Evolutionary conservation across 164 flowering plant species (phyloP), one percentile per base, ranked within the genome.

Genomic region (Aristolochia californica): DNA sequence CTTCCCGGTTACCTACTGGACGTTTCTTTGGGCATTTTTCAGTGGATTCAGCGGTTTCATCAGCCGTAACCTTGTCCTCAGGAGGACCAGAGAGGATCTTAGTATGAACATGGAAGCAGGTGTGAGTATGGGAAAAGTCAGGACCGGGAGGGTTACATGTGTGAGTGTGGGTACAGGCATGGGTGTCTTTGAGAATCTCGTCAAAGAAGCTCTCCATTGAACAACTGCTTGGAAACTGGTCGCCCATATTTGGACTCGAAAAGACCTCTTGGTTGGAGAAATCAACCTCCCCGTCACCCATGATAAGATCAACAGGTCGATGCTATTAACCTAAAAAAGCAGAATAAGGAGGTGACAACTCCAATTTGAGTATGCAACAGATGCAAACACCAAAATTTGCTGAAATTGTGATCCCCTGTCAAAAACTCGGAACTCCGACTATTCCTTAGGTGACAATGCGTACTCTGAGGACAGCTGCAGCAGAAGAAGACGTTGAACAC

Each of bases 111-210:
- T 94, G 99, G 57, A 80, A 78, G 69, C 99, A 93, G 45, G 96
- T 87, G 69, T 93, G 99, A 0, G 99, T 85, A 61, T 93, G 99
- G 23, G 97, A 74, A 17, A 49, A 69, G 66, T 93, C 96, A 5
- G 97, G 99, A n/a, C 99, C 99, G 5, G 95, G 87, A 5, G 97
- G 95, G 63, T 87, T 93, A 72, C 97, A 93, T 15, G 95, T 83
- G 68, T 90, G 99, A 4, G 96, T 82, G 64, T 93, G 99, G 27
- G 88, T 84, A 56, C 97, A 93, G 5, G 99, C 91, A 67, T 83
- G 96, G n/a, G 83, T 62, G 49, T 87, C 93, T 43, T 70, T 82
- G 13, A 86, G 62, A 60, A 83, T 55, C 7, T 86, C 96, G 45
- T 86, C 89, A 27, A 83, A 78, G 65, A 84, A 80, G 61, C 77